Conservation (phyloP, 768 basidiomycete species). For the Leucosporidium creatinivorum region DNA sequence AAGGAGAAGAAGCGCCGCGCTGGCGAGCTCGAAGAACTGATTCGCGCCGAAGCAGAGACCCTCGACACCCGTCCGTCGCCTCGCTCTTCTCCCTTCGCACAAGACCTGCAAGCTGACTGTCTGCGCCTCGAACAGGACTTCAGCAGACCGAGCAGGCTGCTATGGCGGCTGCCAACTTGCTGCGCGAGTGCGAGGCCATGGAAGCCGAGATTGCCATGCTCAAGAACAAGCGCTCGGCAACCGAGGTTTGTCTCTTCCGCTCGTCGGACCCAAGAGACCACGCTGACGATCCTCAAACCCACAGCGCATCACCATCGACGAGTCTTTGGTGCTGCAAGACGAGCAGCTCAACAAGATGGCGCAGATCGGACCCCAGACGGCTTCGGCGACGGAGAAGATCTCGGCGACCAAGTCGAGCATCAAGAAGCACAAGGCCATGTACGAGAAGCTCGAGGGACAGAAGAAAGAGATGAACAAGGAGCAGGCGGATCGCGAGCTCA, state of each 20-base stretch:
- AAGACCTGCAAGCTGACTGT: neutral
- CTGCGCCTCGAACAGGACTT: constrained; percentile 1
- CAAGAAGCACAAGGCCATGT: constrained; percentile 9
- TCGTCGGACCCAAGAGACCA: too few species aligned
- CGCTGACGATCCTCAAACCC: neutral
- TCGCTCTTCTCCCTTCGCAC: too few species aligned
- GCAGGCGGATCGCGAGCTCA: constrained; percentile 25
- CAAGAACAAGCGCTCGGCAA: constrained; percentile 30
- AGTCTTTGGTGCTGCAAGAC: constrained; percentile 7
- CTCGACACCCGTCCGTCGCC: constrained; percentile 17
- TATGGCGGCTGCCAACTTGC: neutral
- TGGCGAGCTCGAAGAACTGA: constrained; percentile 17
- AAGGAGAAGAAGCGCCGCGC: constrained; percentile 13
- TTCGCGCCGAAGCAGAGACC: constrained; percentile 18
- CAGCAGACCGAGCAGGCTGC: constrained; percentile 5
- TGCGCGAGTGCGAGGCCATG: constrained; percentile 29
- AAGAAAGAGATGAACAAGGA: constrained; percentile 14
- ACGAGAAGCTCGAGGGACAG: constrained; percentile 11
- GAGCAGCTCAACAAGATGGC: constrained; percentile 13
- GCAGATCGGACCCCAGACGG: constrained; percentile 12
- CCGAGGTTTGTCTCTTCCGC: constrained; percentile 7
- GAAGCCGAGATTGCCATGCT: constrained; percentile 34
- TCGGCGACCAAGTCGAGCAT: constrained; percentile 22
- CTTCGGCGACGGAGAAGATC: constrained; percentile 18
- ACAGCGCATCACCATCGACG: constrained; percentile 27